Percentiles rank a stretch among this genome's conserved stretches.
Evolutionary conservation across 192 early-diverging fungal genomes (phyloP).

Genomic region (Jimgerdemannia flammicorona): DNA sequence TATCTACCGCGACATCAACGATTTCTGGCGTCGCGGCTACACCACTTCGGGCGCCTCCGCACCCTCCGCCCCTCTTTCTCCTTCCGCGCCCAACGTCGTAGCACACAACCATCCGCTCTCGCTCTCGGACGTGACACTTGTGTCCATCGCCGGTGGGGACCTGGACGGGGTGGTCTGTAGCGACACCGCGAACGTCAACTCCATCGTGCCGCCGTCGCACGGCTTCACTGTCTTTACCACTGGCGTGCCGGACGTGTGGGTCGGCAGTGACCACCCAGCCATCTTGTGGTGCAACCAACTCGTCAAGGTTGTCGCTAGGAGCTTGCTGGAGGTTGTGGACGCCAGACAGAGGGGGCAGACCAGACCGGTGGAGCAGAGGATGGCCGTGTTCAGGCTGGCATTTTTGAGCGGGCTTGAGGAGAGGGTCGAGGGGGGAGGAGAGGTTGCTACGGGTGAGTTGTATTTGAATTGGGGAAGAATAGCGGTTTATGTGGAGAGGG

Average conservation of each 20-base stretch:
- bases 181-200: constrained; percentile 63
- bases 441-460: no score
- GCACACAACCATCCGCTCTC: constrained; percentile 10
- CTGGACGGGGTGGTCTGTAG: constrained; percentile 83
- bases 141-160: constrained; percentile 90
- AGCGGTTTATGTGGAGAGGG: no score
- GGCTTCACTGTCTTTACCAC: constrained; percentile 80
- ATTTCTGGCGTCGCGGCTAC: constrained; percentile 62
- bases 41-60: constrained; percentile 5
- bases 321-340: constrained; percentile 60
- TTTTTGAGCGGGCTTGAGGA: constrained; percentile 53
- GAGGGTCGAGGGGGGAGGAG: not conserved
- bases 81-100: not conserved
- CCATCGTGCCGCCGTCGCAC: constrained; percentile 58
- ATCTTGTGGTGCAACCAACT: constrained; percentile 95
- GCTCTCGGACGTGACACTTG: constrained; percentile 59
- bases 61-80: not conserved
- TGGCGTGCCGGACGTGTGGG: constrained; percentile 83
- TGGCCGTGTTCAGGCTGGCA: constrained; percentile 54
- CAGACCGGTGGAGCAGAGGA: constrained; percentile 52
- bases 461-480: no score
- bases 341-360: constrained; percentile 50
- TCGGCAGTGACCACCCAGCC: constrained; percentile 78
- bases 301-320: constrained; percentile 53
- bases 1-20: constrained; percentile 65